phyloP scores from a whole-genome alignment of 805 yeast species.

The Pichia pseudocactophila region DNA sequence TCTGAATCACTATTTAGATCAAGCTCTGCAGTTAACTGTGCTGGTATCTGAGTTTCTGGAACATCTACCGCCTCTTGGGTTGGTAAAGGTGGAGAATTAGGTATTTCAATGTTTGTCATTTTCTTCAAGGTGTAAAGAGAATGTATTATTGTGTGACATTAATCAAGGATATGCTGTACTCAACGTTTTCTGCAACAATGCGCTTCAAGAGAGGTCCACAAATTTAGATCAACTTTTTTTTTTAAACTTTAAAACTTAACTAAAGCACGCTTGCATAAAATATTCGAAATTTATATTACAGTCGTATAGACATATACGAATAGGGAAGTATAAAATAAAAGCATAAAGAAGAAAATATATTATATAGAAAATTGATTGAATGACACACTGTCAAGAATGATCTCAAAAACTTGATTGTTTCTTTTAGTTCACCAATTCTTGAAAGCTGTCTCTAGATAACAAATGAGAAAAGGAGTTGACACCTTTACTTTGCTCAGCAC shows the following conservation, averaged over 20 bases:
- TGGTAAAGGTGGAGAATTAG: constrained; percentile 5
- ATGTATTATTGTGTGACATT: too few relatives aligned
- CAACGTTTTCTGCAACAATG: too few relatives aligned
- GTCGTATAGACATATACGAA: too few relatives aligned
- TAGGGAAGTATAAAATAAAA: not conserved
- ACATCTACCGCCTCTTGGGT: not conserved
- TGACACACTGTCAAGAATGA: too few relatives aligned
- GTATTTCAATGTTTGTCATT: constrained; percentile 1
- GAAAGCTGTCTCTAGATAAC: constrained; percentile 14
- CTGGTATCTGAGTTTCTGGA: constrained; percentile 7
- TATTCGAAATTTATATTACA: too few relatives aligned
- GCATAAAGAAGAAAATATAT: constrained; percentile 1
- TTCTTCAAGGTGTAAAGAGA: not conserved
- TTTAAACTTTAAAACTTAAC: too few relatives aligned
- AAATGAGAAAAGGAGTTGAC: constrained; percentile 13
- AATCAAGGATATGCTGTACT: too few relatives aligned
- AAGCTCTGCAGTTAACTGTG: constrained; percentile 6
- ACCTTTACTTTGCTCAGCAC: constrained; percentile 17
- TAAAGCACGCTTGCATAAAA: too few relatives aligned
- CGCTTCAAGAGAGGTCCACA: too few relatives aligned
- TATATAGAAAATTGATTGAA: too few relatives aligned
- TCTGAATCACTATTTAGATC: constrained; percentile 12
- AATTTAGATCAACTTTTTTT: too few relatives aligned
- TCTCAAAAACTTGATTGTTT: too few relatives aligned
- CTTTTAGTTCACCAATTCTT: not conserved